Base-by-base conservation (phyloP, 2,329 filamentous ascomycete genomes). In the Aaosphaeria arxii region DNA sequence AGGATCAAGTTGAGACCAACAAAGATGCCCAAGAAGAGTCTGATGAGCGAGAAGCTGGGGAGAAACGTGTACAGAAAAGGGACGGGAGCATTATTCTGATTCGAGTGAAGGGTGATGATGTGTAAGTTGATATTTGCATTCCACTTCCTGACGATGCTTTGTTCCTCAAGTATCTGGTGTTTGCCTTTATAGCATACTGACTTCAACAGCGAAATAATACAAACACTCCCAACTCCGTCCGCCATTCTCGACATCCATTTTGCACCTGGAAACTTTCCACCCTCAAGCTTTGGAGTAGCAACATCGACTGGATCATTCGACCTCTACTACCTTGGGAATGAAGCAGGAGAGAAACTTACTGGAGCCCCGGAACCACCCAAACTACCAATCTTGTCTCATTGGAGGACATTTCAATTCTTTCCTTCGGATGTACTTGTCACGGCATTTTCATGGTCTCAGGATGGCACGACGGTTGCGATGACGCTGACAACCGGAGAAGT, bases 221-320 rank as follows among this genome's bases (percentile, higher is more conserved):
- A 89, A 62, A 85, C 79, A 1, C 54, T 85, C 4, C 61, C 74
- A 5, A 83, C 88, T 24, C 80, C 84, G 4, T 89, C 85, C 45
- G 91, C 89, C 5, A 80, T 96, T 30, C 79, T 96, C 45, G 91
- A 96, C 65, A 75, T 96, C 30, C 89, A 91, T 58, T 97, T 96
- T 67, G 83, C 86, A 51, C 82, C 81, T 1, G 63, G 44, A 66
- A 42, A 47, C 46, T 40, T 40, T 9, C 49, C 43, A 35, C 45
- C 72, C 70, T 43, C 76, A 30, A 71, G 87, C 4, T 78, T 95
- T 45, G 90, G 84, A 7, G 83, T 86, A 3, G 89, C 89, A 6
- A 89, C 88, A 1, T 96, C 90, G 52, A 89, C 87, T 1, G 89
- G 87, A 0, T 78, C 79, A 0, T 71, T 95, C 9, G 79, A 79